Conservation (phyloP, 345 rosid species). For the Moringa oleifera region DNA sequence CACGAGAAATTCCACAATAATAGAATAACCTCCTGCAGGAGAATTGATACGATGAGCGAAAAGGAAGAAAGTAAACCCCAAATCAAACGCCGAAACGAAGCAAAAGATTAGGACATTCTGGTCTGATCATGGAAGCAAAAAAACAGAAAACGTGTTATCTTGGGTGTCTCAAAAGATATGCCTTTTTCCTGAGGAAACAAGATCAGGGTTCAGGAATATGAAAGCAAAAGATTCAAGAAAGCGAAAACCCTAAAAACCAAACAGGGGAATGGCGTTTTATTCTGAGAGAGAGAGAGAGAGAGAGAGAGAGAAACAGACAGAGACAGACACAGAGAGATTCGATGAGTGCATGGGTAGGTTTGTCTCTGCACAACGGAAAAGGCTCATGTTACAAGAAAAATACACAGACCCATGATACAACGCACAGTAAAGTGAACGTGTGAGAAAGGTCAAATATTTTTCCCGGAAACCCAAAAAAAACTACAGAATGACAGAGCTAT, state of each 20-base stretch:
- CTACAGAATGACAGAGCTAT: no score
- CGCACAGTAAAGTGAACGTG: conserved; percentile 10
- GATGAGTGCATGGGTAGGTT: conserved; percentile 52
- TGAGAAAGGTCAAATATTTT: background rate
- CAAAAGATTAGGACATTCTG: background rate
- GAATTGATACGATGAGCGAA: conserved; percentile 7
- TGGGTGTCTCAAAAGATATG: conserved; percentile 7
- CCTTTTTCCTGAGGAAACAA: conserved; percentile 15
- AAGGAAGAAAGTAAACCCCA: conserved; percentile 11
- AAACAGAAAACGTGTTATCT: conserved; percentile 6
- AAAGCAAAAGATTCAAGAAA: conserved; percentile 4
- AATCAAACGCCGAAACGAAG: conserved; percentile 7
- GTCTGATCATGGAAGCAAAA: background rate
- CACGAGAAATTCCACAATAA: background rate
- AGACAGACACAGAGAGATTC: conserved; percentile 15
- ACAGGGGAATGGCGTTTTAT: conserved; percentile 11
- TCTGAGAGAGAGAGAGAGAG: conserved; percentile 21
- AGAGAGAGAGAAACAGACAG: no score
- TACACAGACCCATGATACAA: conserved; percentile 1
- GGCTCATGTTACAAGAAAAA: conserved; percentile 30
- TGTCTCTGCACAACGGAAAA: conserved; percentile 24
- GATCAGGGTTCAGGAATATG: conserved; percentile 29
- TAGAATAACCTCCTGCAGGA: conserved; percentile 1
- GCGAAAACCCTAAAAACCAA: conserved; percentile 19
- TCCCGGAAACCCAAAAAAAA: no score